Percentiles rank a stretch among this genome's conserved stretches.
Evolutionary conservation across 495 filamentous ascomycete genomes (phyloP).

Genomic region (Neurospora sp.): DNA sequence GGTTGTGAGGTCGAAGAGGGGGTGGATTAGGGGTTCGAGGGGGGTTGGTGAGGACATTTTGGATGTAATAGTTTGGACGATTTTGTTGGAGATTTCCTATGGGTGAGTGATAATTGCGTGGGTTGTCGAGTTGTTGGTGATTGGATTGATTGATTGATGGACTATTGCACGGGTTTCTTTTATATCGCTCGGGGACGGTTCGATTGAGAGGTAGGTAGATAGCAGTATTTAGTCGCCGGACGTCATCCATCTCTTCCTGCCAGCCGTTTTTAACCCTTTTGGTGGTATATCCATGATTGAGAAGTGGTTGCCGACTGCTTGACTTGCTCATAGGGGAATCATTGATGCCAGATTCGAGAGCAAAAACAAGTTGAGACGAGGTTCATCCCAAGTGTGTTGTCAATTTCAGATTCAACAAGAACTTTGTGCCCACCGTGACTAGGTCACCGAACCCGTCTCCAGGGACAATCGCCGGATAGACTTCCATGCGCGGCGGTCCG

Average conservation of each 20-base stretch:
- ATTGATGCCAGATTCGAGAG: background rate
- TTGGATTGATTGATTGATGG: too few relatives aligned
- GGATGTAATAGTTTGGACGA: too few relatives aligned
- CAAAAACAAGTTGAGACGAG: background rate
- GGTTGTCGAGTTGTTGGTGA: too few relatives aligned
- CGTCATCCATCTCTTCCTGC: too few relatives aligned
- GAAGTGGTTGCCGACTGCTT: background rate
- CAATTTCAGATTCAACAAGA: background rate
- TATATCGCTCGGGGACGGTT: too few relatives aligned
- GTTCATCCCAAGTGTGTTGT: background rate
- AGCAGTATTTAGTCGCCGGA: too few relatives aligned
- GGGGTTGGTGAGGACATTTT: too few relatives aligned
- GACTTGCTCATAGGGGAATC: background rate
- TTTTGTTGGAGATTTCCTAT: too few relatives aligned
- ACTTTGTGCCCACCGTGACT: background rate
- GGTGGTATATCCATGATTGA: background rate
- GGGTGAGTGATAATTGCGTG: too few relatives aligned
- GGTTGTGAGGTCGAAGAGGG: constrained; percentile 28
- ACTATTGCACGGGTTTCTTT: too few relatives aligned
- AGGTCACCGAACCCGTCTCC: background rate
- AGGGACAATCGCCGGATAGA: background rate
- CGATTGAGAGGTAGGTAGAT: too few relatives aligned
- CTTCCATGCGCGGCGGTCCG: background rate
- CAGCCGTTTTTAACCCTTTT: too few relatives aligned
- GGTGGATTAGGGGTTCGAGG: constrained; percentile 20